Evolutionary conservation across 2,329 filamentous ascomycete species (phyloP).

Genomic region (Venturiaceae sp.): DNA sequence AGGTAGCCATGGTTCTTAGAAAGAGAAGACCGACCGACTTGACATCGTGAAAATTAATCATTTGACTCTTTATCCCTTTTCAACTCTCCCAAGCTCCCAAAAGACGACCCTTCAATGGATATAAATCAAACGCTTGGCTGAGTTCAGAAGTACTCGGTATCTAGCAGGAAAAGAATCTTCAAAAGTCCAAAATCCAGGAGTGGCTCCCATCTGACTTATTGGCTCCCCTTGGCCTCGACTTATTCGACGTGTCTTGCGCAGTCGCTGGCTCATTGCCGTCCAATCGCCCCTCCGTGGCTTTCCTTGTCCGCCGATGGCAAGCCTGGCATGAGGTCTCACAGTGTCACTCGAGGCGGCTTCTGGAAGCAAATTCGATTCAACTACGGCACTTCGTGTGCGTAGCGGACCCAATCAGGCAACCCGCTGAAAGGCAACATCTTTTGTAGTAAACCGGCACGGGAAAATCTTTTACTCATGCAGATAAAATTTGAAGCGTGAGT

Average conservation of each 20-base stretch:
- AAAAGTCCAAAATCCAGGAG: background rate
- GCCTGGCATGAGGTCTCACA: background rate
- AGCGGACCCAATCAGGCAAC: no score
- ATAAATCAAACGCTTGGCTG: background rate
- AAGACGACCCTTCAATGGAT: no score
- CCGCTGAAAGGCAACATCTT: no score
- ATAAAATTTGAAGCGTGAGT: no score
- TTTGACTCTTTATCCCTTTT: background rate
- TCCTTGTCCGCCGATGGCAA: background rate
- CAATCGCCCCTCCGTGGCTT: background rate
- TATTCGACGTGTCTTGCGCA: background rate
- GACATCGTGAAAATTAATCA: background rate
- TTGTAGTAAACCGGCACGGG: no score
- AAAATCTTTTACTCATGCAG: no score
- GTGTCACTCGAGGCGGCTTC: no score
- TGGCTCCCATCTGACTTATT: background rate
- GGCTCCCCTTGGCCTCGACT: background rate
- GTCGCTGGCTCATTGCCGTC: background rate
- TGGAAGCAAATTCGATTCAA: no score
- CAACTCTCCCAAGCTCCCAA: background rate
- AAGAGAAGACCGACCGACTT: background rate
- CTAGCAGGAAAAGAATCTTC: background rate
- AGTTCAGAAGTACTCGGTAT: background rate
- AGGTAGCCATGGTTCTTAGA: no score
- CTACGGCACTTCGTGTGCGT: no score